Conservation (phyloP, 352 stramenopile species). For the Globisporangium alternatum region DNA sequence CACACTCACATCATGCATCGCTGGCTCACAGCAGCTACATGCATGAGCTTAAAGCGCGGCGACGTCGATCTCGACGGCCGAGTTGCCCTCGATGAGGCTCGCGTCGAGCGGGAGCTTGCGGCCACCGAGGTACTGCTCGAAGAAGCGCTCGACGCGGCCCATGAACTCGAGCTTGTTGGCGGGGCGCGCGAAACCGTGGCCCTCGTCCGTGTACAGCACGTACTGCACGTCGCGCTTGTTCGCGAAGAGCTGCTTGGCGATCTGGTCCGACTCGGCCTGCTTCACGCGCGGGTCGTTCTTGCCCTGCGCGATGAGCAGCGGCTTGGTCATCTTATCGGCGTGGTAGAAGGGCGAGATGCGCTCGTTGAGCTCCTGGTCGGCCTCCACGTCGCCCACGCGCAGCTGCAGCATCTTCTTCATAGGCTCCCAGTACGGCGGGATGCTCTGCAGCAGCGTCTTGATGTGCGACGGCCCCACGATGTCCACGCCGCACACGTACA, state of each 20-base stretch:
- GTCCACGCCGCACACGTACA: conserved; percentile 78
- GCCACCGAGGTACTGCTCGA: conserved; percentile 34
- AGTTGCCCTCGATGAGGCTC: conserved; percentile 24
- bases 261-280: conserved; percentile 66
- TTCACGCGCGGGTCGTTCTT: conserved; percentile 80
- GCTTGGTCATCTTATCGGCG: conserved; percentile 68
- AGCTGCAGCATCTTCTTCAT: conserved; percentile 42
- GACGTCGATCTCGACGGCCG: conserved; percentile 34
- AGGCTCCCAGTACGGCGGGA: conserved; percentile 38
- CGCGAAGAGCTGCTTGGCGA: conserved; percentile 59
- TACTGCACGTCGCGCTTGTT: conserved; percentile 80
- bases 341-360: conserved; percentile 69
- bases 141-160: conserved; percentile 33
- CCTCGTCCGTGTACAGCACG: conserved; percentile 79
- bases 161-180: conserved; percentile 74
- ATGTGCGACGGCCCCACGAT: conserved; percentile 58
- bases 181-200: conserved; percentile 65
- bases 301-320: conserved; percentile 77
- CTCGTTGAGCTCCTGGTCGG: conserved; percentile 33
- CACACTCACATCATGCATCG: too few species aligned
- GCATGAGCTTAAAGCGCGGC: conserved; percentile 10
- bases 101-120: conserved; percentile 21
- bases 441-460: conserved; percentile 40
- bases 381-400: conserved; percentile 39
- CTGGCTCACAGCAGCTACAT: too few species aligned